A percentile compares a stretch with the other conserved stretches of the same genome.
Conservation (phyloP, 208 protist species). For the Trypanosoma boissoni region DNA sequence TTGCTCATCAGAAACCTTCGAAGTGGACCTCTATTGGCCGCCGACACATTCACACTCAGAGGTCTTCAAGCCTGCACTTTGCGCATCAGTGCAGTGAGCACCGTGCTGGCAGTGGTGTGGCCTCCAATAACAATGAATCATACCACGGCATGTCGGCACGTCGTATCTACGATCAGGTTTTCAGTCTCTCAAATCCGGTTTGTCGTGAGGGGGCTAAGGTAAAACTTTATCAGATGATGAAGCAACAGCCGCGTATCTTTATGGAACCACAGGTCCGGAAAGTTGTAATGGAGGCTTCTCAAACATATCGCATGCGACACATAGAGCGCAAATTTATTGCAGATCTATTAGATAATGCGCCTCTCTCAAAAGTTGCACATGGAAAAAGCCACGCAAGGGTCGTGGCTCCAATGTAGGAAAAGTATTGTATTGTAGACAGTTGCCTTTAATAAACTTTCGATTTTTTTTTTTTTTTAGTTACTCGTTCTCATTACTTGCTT, state of each 20-base stretch:
- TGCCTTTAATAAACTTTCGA: neutral
- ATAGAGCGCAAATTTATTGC: conserved; percentile 83
- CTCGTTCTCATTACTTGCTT: neutral
- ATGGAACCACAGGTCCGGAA: conserved; percentile 45
- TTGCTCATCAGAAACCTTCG: conserved; percentile 59
- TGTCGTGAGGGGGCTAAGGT: conserved; percentile 74
- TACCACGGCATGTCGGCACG: conserved; percentile 10
- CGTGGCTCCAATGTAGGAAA: neutral
- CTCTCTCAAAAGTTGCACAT: conserved; percentile 28
- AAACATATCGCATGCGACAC: conserved; percentile 72
- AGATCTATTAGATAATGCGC: conserved; percentile 70
- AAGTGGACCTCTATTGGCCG: conserved; percentile 58
- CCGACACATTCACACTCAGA: conserved; percentile 15
- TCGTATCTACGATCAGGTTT: conserved; percentile 56
- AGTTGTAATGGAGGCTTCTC: conserved; percentile 49
- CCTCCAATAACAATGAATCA: neutral
- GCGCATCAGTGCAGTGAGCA: conserved; percentile 33
- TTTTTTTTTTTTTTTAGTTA: conserved; percentile 7
- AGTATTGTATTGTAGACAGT: neutral
- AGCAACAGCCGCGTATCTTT: conserved; percentile 67
- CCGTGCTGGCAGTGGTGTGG: neutral
- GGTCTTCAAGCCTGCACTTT: conserved; percentile 28
- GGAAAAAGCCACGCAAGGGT: conserved; percentile 4
- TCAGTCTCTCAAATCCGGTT: conserved; percentile 74
- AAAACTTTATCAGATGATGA: conserved; percentile 67